phyloP scores from a whole-genome alignment of 192 early-diverging fungal species.

The Rhizophlyctis rosea region DNA sequence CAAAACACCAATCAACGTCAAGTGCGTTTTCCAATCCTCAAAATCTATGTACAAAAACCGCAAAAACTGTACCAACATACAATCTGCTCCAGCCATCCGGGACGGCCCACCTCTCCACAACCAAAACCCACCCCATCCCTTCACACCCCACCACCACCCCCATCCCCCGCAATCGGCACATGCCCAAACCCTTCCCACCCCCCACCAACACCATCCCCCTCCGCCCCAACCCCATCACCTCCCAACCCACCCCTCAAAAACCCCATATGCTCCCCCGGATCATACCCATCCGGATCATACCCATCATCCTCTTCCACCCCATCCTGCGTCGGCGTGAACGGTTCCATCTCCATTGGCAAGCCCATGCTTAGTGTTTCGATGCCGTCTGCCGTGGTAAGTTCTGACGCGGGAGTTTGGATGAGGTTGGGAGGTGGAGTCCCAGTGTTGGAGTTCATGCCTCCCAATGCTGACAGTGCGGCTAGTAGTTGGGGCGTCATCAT shows the following conservation, averaged over 20 bases:
- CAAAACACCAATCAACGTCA: background rate
- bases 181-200: background rate
- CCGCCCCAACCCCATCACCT: background rate
- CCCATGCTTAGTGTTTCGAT: background rate
- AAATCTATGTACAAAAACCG: background rate
- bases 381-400: background rate
- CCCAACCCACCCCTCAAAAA: background rate
- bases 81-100: too few relatives aligned
- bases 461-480: too few relatives aligned
- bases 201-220: background rate
- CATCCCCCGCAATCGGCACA: too few relatives aligned
- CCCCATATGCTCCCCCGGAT: background rate
- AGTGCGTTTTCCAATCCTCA: background rate
- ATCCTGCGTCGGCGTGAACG: background rate
- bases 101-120: too few relatives aligned
- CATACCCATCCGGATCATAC: background rate
- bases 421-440: too few relatives aligned
- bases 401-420: background rate
- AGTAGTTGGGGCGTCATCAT: too few relatives aligned
- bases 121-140: too few relatives aligned
- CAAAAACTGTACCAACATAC: background rate
- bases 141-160: too few relatives aligned
- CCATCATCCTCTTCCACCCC: background rate
- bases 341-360: background rate
- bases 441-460: too few relatives aligned